Conservation (phyloP, 768 basidiomycete genomes). For the Ramaria sp. region DNA sequence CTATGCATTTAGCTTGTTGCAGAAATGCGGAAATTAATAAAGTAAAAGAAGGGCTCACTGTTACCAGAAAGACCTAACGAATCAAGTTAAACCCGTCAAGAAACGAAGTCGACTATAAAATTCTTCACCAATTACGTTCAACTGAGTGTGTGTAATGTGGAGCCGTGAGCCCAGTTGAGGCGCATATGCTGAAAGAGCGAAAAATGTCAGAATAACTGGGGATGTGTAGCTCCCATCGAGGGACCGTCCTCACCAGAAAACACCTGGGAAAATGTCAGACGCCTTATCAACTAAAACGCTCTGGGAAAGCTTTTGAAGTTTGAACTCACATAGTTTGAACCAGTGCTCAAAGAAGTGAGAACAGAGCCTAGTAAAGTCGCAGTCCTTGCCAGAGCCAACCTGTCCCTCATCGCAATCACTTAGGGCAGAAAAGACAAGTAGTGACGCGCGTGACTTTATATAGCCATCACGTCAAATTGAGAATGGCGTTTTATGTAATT, state of each 20-base stretch:
- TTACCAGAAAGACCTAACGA: conserved; percentile 47
- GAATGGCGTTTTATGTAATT: too few relatives aligned
- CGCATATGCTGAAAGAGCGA: conserved; percentile 49
- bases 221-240: not conserved
- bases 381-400: conserved; percentile 29
- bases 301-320: not conserved
- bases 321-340: conserved; percentile 70
- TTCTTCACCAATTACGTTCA: conserved; percentile 57
- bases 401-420: not conserved
- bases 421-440: too few relatives aligned
- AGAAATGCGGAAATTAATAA: not conserved
- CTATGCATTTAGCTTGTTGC: conserved; percentile 21
- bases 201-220: conserved; percentile 1
- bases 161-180: conserved; percentile 78
- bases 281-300: conserved; percentile 30
- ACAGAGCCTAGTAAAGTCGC: conserved; percentile 45
- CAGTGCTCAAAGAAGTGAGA: conserved; percentile 49
- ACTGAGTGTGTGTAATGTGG: conserved; percentile 63
- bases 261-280: not conserved
- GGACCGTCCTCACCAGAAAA: not conserved
- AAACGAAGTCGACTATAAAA: not conserved
- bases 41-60: conserved; percentile 28
- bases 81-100: not conserved
- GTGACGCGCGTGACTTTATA: too few relatives aligned
- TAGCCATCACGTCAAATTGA: too few relatives aligned